phyloP scores from a whole-genome alignment of 75 land plant species.

The Pinus albicaulis region DNA sequence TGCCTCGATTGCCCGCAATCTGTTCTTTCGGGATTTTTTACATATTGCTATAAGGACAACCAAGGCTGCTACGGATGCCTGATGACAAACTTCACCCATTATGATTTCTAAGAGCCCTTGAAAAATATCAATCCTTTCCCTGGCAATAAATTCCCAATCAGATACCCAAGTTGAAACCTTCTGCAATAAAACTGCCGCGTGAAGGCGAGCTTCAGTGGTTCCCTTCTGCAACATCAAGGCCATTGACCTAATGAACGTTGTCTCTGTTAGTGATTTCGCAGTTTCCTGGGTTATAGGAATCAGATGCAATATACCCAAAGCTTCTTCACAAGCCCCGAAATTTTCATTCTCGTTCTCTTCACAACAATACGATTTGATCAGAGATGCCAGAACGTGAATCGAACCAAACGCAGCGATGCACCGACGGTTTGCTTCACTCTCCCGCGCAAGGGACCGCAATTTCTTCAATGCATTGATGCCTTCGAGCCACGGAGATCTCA shows the following conservation, averaged over 20 bases:
- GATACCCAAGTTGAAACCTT: constrained; percentile 12
- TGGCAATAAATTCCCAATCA: constrained; percentile 12
- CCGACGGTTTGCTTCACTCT: constrained; percentile 46
- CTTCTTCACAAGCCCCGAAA: not conserved
- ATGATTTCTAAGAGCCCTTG: constrained; percentile 35
- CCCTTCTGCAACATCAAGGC: constrained; percentile 25
- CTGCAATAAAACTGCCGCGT: constrained; percentile 23
- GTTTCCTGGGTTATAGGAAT: constrained; percentile 7
- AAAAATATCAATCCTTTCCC: constrained; percentile 25
- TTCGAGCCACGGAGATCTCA: not conserved
- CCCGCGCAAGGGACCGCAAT: constrained; percentile 29
- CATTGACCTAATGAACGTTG: constrained; percentile 11
- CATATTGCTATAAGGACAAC: constrained; percentile 26
- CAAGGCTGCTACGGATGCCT: constrained; percentile 22
- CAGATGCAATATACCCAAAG: not conserved
- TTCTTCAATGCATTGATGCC: constrained; percentile 17
- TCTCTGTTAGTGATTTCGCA: constrained; percentile 10
- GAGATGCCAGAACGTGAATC: constrained; percentile 7
- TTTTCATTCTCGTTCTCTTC: not conserved
- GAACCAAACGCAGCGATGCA: constrained; percentile 44
- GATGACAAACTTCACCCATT: constrained; percentile 29
- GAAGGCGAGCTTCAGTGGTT: constrained; percentile 30
- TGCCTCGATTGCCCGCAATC: constrained; percentile 45
- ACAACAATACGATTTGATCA: not conserved
- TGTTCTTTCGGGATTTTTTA: constrained; percentile 23